Conservation (phyloP, 1,284 basidiomycete species). For the Pseudozyma sp. region DNA sequence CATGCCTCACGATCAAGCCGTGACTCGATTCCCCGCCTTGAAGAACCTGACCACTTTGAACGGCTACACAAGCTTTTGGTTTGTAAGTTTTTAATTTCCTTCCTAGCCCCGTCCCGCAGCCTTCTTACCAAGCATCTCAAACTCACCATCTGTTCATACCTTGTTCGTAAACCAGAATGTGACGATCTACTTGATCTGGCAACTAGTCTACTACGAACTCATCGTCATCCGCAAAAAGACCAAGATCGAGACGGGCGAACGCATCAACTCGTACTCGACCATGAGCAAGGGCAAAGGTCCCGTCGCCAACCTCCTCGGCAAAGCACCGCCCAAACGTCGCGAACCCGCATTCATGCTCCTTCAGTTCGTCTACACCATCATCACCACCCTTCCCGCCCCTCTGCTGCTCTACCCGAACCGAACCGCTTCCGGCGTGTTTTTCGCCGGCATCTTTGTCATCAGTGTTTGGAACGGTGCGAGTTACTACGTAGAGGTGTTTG, state of each 20-base stretch:
- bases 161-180: constrained; percentile 72
- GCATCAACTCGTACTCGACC: constrained; percentile 58
- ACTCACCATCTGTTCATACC: background rate
- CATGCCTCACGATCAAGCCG: constrained; percentile 76
- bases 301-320: constrained; percentile 54
- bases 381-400: constrained; percentile 87
- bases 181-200: constrained; percentile 83
- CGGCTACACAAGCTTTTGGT: constrained; percentile 75
- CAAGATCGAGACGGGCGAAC: constrained; percentile 56
- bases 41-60: constrained; percentile 75
- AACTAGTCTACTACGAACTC: constrained; percentile 75
- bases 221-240: constrained; percentile 42
- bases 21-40: constrained; percentile 83
- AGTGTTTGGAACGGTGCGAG: constrained; percentile 54
- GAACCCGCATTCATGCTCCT: constrained; percentile 55
- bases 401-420: constrained; percentile 82
- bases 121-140: background rate
- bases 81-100: constrained; percentile 19
- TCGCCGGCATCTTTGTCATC: constrained; percentile 69
- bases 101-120: too few relatives aligned
- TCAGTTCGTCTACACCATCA: constrained; percentile 79
- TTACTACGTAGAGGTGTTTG: constrained; percentile 73
- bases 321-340: constrained; percentile 42
- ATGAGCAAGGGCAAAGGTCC: constrained; percentile 59
- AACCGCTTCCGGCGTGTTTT: constrained; percentile 79